A percentile compares a stretch with the other conserved stretches of the same genome.
Evolutionary conservation across 805 yeast genomes (phyloP).

Genomic region (Suhomyces sp.): DNA sequence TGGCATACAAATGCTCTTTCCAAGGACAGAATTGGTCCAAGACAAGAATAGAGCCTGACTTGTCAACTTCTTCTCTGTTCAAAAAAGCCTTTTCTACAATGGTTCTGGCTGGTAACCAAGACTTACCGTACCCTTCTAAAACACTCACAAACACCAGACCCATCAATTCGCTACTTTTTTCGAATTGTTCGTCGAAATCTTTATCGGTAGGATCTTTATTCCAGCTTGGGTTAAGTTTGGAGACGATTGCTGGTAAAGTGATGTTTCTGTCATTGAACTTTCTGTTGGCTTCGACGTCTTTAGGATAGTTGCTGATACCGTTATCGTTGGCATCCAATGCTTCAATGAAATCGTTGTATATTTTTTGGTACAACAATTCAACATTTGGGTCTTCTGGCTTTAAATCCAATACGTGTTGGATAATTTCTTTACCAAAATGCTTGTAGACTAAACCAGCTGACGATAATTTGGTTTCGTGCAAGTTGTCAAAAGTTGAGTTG

Average conservation of each 20-base stretch:
- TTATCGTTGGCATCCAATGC: conserved; percentile 95
- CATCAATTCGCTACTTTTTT: conserved; percentile 73
- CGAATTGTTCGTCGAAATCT: conserved; percentile 63
- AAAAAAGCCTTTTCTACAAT: conserved; percentile 71
- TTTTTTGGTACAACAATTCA: conserved; percentile 64
- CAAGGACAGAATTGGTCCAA: conserved; percentile 84
- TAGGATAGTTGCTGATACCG: conserved; percentile 71
- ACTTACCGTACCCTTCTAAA: conserved; percentile 68
- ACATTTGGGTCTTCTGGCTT: conserved; percentile 40
- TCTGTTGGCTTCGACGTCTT: conserved; percentile 51
- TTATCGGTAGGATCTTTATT: conserved; percentile 63
- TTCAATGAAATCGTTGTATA: conserved; percentile 87
- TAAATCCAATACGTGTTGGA: conserved; percentile 48
- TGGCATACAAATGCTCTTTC: conserved; percentile 84
- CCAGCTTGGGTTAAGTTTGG: conserved; percentile 86
- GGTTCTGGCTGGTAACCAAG: conserved; percentile 89
- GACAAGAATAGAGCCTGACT: conserved; percentile 69
- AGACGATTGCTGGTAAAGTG: conserved; percentile 72
- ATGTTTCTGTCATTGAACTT: conserved; percentile 71
- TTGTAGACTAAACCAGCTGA: conserved; percentile 94
- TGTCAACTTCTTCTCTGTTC: conserved; percentile 56
- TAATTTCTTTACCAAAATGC: conserved; percentile 73
- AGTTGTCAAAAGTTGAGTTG: conserved; percentile 62
- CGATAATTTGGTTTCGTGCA: conserved; percentile 73
- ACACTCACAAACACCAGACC: conserved; percentile 72